These are phyloP conservation scores for Tetrahymena malaccensis DNA, from an alignment of 73 alveolate species.

Conservation along the genomic window DNA sequence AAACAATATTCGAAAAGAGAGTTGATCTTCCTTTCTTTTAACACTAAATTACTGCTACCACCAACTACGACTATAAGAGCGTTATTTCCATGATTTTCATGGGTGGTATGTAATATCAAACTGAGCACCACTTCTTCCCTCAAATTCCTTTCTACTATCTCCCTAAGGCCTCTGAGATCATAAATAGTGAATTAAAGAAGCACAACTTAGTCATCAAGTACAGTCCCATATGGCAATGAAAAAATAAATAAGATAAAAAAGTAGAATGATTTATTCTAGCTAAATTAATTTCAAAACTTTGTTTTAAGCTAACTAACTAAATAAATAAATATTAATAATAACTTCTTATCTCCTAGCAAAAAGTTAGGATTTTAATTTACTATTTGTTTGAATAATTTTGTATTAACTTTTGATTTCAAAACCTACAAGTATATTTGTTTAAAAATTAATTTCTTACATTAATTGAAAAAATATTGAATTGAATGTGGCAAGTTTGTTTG, in stretches of 20 bases:
- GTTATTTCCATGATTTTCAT: constrained; percentile 12
- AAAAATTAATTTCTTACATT: no score
- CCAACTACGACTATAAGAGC: constrained; percentile 35
- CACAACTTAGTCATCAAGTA: not conserved
- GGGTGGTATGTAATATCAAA: constrained; percentile 46
- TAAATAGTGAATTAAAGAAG: constrained; percentile 22
- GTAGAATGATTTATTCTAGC: not conserved
- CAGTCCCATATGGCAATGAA: not conserved
- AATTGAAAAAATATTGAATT: not conserved
- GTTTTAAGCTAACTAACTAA: no score
- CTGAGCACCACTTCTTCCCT: constrained; percentile 43
- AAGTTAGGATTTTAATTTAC: not conserved
- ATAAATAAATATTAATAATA: no score
- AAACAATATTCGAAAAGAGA: constrained; percentile 12
- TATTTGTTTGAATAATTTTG: not conserved
- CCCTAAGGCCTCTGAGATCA: constrained; percentile 33
- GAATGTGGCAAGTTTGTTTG: no score
- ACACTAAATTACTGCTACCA: constrained; percentile 27
- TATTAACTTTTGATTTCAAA: not conserved
- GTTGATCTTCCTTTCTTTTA: constrained; percentile 31
- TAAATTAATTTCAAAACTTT: no score
- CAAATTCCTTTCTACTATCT: constrained; percentile 28
- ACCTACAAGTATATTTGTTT: no score
- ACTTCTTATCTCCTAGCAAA: not conserved
- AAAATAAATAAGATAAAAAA: not conserved